phyloP scores from a whole-genome alignment of 1,284 basidiomycete species.

The Boletus sp. region DNA sequence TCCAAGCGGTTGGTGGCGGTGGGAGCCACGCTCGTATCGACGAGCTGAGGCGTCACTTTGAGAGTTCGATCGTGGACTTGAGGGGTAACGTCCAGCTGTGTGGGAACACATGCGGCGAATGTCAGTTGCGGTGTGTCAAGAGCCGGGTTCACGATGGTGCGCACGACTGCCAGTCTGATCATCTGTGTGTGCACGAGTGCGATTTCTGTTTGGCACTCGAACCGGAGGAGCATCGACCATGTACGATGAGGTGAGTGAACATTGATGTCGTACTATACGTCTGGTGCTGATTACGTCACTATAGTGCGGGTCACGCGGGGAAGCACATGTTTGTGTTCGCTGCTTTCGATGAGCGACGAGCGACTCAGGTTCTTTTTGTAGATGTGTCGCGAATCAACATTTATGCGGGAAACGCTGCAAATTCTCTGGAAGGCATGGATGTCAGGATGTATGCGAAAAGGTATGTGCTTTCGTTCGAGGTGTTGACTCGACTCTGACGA shows the following conservation, averaged over 20 bases:
- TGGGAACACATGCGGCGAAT: constrained; percentile 41
- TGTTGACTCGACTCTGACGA: background rate
- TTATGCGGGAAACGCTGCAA: constrained; percentile 48
- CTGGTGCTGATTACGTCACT: background rate
- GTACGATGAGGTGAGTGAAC: constrained; percentile 43
- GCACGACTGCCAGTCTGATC: constrained; percentile 50
- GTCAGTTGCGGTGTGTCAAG: constrained; percentile 47
- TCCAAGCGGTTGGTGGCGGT: constrained; percentile 29
- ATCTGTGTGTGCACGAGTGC: constrained; percentile 43
- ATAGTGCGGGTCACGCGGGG: constrained; percentile 54
- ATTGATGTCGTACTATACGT: background rate
- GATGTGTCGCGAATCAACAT: constrained; percentile 48
- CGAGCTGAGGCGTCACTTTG: constrained; percentile 43
- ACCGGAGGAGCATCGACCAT: constrained; percentile 29
- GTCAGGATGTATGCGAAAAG: constrained; percentile 47
- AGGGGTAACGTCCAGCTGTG: constrained; percentile 47
- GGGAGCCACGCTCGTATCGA: constrained; percentile 42
- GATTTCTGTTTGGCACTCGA: constrained; percentile 40
- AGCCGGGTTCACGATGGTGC: constrained; percentile 41
- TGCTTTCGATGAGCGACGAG: background rate
- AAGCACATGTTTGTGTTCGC: constrained; percentile 43
- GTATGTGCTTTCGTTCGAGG: constrained; percentile 25
- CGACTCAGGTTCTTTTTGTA: constrained; percentile 18
- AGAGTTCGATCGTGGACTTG: constrained; percentile 41
- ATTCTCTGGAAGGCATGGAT: constrained; percentile 43